A percentile compares a stretch with the other conserved stretches of the same genome.
Evolutionary conservation across 345 rosid species (phyloP).

Genomic region (Murraya paniculata): DNA sequence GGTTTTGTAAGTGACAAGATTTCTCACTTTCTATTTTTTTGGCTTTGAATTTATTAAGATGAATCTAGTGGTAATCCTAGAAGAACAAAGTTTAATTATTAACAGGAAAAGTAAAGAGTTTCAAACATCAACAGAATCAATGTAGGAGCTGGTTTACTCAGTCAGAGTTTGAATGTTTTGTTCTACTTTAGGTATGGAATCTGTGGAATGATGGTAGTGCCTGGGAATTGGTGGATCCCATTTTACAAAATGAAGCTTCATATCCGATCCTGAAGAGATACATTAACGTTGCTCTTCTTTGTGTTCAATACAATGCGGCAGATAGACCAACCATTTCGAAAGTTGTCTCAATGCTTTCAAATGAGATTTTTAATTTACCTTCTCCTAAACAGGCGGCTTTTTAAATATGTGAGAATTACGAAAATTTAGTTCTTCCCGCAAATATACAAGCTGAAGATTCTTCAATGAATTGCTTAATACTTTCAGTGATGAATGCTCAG

Average conservation of each 20-base stretch:
- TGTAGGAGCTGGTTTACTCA: too few species aligned
- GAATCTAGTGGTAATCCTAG: too few species aligned
- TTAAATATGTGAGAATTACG: background rate
- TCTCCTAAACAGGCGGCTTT: conserved; percentile 24
- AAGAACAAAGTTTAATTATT: too few species aligned
- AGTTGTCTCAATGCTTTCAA: conserved; percentile 21
- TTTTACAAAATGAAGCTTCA: background rate
- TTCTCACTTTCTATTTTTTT: background rate
- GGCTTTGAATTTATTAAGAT: too few species aligned
- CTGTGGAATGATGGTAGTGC: background rate
- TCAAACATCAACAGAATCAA: too few species aligned
- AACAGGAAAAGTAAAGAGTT: too few species aligned
- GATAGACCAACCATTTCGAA: conserved; percentile 30
- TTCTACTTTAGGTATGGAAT: background rate
- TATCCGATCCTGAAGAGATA: background rate
- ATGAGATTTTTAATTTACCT: conserved; percentile 6
- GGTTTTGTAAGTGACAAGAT: background rate
- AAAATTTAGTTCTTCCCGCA: background rate
- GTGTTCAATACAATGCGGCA: conserved; percentile 16
- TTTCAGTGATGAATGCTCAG: background rate
- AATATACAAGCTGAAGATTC: background rate
- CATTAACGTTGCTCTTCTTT: conserved; percentile 13
- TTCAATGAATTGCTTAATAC: background rate
- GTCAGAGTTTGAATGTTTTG: too few species aligned
- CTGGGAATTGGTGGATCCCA: background rate